Base-by-base conservation (phyloP, 2,329 filamentous ascomycete species). In the Aschersonia sp. region DNA sequence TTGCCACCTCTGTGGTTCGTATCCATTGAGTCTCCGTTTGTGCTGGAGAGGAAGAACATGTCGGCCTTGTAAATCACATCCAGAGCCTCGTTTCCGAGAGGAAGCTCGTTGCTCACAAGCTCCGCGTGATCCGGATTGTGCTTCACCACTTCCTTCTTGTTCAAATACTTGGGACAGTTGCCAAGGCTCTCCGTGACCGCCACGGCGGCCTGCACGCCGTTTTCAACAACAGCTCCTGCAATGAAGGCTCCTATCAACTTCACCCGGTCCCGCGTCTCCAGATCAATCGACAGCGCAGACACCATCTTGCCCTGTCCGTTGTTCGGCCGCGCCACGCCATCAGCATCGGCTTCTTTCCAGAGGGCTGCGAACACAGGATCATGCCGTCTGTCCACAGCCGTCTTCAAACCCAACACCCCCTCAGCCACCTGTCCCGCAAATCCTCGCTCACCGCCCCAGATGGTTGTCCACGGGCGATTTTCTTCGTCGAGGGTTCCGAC, bases 131-230 rank as follows among this genome's bases (percentile, higher is more conserved):
- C 51, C 43, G 74, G 71, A 4, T 45, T 47, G 31, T 54, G 52
- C 5, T 74, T 71, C 2, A 64, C 58, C 40, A 94, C 77, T 2
- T 68, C 66, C 59, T 84, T 88, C 56, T 77, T 78, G 62, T 90
- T 92, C 35, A 94, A 60, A 56, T 94, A 94, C 62, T 94, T 94
- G 2, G 87, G 87, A 56, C 87, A 94, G 55, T 92, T 94, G 0
- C 85, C 81, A 66, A 94, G 57, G 53, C 79, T 84, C 61, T 85
- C 81, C 32, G 83, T 74, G 48, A 94, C 78, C 41, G 74, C 73
- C 43, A 87, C 68, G 11, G 83, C 79, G 37, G 90, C 65, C 60
- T 75, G 71, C 42, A 72, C 55, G 5, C 65, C 61, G 6, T 66
- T 64, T 4, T 82, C 60, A 3, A 75, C 71, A 0, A 41, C 44